phyloP scores from a whole-genome alignment of 352 stramenopile species.

The Thalassiosira livingstoniorum region DNA sequence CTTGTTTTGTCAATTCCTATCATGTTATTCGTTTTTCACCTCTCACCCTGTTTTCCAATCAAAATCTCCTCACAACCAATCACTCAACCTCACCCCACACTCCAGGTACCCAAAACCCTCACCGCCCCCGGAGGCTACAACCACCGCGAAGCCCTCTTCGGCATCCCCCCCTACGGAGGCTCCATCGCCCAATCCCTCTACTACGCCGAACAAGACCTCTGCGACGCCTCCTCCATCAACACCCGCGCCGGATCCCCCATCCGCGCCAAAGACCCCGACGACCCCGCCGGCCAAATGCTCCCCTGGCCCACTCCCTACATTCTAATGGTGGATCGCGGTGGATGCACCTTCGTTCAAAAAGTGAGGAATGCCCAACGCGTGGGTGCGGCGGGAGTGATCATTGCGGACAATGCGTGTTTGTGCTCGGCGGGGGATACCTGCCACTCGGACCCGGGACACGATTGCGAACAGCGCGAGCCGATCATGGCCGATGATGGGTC shows the following conservation, averaged over 20 bases:
- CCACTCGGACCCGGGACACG: slow-evolving; percentile 65
- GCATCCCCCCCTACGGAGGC: slow-evolving; percentile 92
- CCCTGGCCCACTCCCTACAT: slow-evolving; percentile 92
- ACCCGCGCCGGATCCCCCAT: slow-evolving; percentile 83
- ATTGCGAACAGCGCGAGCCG: slow-evolving; percentile 90
- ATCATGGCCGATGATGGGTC: slow-evolving; percentile 95
- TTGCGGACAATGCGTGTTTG: slow-evolving; percentile 96
- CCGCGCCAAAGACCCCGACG: slow-evolving; percentile 56
- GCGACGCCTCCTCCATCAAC: slow-evolving; percentile 89
- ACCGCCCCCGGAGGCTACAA: slow-evolving; percentile 88
- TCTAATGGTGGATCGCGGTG: slow-evolving; percentile 94
- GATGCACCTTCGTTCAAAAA: slow-evolving; percentile 97
- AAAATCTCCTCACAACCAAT: neutral
- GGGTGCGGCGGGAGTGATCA: slow-evolving; percentile 93
- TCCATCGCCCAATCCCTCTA: slow-evolving; percentile 81
- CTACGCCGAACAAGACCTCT: slow-evolving; percentile 89
- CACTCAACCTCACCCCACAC: neutral
- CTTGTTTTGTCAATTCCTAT: neutral
- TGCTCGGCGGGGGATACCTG: slow-evolving; percentile 89
- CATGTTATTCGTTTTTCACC: slow-evolving; percentile 5
- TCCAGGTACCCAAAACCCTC: slow-evolving; percentile 69
- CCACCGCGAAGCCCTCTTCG: slow-evolving; percentile 97
- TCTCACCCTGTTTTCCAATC: slow-evolving; percentile 22
- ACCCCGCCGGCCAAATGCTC: slow-evolving; percentile 58
- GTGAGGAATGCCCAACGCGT: slow-evolving; percentile 90